Conservation (phyloP, 2,329 filamentous ascomycete species). For the Penicillium verrucosum region DNA sequence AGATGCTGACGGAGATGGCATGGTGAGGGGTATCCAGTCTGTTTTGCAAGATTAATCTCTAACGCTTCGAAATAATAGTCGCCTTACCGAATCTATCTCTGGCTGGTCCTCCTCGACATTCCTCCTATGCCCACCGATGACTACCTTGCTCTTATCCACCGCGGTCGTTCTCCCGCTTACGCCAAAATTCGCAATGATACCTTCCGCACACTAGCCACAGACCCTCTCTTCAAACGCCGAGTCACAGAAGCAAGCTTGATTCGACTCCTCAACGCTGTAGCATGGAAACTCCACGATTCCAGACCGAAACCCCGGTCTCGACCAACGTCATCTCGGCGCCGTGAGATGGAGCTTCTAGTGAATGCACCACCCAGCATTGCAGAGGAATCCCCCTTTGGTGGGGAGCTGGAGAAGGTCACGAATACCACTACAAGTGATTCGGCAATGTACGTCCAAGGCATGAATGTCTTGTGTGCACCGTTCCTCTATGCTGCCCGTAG, state of each 20-base stretch:
- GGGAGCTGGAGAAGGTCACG: slow-evolving; percentile 13
- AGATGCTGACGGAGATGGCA: slow-evolving; percentile 52
- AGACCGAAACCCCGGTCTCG: slow-evolving; percentile 48
- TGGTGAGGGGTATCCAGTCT: slow-evolving; percentile 38
- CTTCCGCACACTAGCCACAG: slow-evolving; percentile 91
- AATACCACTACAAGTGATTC: slow-evolving; percentile 55
- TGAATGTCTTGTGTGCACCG: slow-evolving; percentile 96
- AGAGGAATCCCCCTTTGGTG: slow-evolving; percentile 51
- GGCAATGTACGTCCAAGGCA: slow-evolving; percentile 93
- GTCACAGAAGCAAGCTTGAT: slow-evolving; percentile 96
- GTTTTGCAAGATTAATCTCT: slow-evolving; percentile 4
- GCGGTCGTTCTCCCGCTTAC: slow-evolving; percentile 90
- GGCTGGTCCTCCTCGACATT: slow-evolving; percentile 89
- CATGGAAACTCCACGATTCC: slow-evolving; percentile 87
- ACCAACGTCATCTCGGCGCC: slow-evolving; percentile 44
- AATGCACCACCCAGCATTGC: slow-evolving; percentile 38
- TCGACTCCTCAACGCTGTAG: slow-evolving; percentile 87
- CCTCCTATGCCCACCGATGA: slow-evolving; percentile 79
- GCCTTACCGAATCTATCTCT: slow-evolving; percentile 87
- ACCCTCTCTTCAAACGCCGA: slow-evolving; percentile 91
- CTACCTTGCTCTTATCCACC: slow-evolving; percentile 86
- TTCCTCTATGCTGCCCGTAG: slow-evolving; percentile 93
- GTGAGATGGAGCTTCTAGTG: slow-evolving; percentile 45
- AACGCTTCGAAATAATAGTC: slow-evolving; percentile 57
- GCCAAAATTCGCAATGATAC: slow-evolving; percentile 98